Conservation (phyloP, 2,329 filamentous ascomycete species). For the Kalmusia sp. region DNA sequence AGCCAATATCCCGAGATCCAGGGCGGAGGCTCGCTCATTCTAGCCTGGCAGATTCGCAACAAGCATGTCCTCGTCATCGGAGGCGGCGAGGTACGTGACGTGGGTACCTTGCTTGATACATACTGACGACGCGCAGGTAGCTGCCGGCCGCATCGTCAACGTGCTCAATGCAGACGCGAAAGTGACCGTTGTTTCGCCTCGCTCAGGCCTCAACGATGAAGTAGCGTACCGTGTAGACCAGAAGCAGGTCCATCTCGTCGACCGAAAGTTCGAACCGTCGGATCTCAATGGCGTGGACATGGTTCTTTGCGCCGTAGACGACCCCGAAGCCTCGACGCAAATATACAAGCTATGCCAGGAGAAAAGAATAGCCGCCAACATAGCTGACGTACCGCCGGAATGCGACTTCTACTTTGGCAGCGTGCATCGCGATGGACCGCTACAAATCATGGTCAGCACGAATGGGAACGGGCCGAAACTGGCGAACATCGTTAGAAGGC, state of each 20-base stretch:
- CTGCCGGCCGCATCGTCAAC: constrained; percentile 91
- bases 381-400: constrained; percentile 94
- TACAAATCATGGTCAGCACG: constrained; percentile 98
- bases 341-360: constrained; percentile 96
- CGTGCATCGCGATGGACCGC: constrained; percentile 89
- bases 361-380: constrained; percentile 84
- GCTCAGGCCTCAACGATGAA: constrained; percentile 83
- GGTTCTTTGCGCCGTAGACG: constrained; percentile 93
- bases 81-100: constrained; percentile 80
- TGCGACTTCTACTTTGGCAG: constrained; percentile 99
- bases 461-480: constrained; percentile 95
- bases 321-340: constrained; percentile 84
- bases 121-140: constrained; percentile 71
- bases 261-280: constrained; percentile 83
- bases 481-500: constrained; percentile 82
- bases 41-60: constrained; percentile 93
- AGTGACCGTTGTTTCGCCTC: constrained; percentile 84
- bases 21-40: constrained; percentile 88
- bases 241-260: constrained; percentile 78
- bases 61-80: constrained; percentile 93
- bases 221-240: constrained; percentile 81
- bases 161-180: constrained; percentile 93
- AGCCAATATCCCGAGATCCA: constrained; percentile 78
- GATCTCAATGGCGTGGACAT: constrained; percentile 85
- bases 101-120: constrained; percentile 27